Evolutionary conservation across 352 stramenopile genomes (phyloP).

Genomic region (Phytophthora hybrid): DNA sequence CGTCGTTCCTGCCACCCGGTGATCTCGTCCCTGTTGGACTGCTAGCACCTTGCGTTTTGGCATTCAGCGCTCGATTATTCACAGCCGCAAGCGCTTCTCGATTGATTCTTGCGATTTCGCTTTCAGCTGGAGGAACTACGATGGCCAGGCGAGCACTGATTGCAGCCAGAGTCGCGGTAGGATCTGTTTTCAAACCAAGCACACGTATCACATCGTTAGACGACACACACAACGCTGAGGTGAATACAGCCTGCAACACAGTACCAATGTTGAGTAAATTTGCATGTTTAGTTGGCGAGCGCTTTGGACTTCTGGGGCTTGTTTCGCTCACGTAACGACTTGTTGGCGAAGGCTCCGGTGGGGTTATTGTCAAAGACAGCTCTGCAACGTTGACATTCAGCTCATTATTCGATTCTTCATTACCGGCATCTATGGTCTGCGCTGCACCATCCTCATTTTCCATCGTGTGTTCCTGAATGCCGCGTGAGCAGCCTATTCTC

Average conservation of each 20-base stretch:
- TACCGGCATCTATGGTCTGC: background rate
- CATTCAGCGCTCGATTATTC: slow-evolving; percentile 29
- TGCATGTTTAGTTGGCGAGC: slow-evolving; percentile 35
- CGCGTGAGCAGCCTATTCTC: slow-evolving; percentile 7
- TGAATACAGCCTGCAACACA: background rate
- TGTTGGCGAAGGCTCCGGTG: slow-evolving; percentile 7
- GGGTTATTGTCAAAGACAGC: slow-evolving; percentile 16
- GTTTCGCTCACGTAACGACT: slow-evolving; percentile 10
- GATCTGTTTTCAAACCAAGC: slow-evolving; percentile 31
- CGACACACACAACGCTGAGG: background rate
- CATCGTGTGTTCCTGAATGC: slow-evolving; percentile 8
- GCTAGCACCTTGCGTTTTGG: slow-evolving; percentile 15
- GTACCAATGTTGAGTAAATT: slow-evolving; percentile 58
- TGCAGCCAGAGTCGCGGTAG: slow-evolving; percentile 54
- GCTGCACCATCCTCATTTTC: slow-evolving; percentile 11
- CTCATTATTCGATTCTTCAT: slow-evolving; percentile 6
- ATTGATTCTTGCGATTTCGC: slow-evolving; percentile 79
- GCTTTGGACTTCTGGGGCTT: slow-evolving; percentile 29
- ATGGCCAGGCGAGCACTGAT: slow-evolving; percentile 70
- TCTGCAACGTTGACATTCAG: slow-evolving; percentile 6
- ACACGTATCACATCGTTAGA: background rate
- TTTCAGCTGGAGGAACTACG: slow-evolving; percentile 64
- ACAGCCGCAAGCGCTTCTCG: slow-evolving; percentile 48
- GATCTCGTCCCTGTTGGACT: slow-evolving; percentile 20
- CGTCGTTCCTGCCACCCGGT: background rate